phyloP scores from a whole-genome alignment of 2,329 filamentous ascomycete species.

The Cryphonectria parasitica region DNA sequence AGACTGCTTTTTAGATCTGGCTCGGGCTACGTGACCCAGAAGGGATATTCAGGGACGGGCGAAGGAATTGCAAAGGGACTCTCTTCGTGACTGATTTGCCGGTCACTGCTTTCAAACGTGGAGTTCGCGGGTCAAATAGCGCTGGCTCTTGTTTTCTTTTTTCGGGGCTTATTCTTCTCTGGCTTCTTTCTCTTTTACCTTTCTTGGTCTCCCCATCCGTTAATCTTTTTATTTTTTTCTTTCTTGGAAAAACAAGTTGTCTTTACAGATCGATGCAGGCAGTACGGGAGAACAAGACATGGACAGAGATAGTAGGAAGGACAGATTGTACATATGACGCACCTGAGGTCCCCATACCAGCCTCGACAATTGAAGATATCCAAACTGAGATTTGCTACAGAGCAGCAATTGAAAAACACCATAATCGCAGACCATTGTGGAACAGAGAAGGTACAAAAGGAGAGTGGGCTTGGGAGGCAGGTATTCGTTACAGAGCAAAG shows the following conservation, averaged over 20 bases:
- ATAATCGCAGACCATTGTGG: neutral
- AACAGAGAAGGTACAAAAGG: neutral
- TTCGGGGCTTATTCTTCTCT: neutral
- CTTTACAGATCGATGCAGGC: neutral
- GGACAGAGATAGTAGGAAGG: neutral
- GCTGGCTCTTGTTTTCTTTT: neutral
- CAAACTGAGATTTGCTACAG: neutral
- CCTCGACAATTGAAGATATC: neutral
- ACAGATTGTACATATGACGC: neutral
- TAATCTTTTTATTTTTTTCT: neutral
- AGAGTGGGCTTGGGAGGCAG: no score
- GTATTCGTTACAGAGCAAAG: no score
- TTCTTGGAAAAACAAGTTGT: neutral
- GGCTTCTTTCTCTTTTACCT: neutral
- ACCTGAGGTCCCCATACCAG: neutral
- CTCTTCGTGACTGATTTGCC: neutral
- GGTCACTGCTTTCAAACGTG: slow-evolving; percentile 17
- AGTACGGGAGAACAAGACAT: no score
- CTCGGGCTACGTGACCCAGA: neutral
- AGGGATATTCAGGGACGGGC: neutral
- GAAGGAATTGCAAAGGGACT: neutral
- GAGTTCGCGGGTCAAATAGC: slow-evolving; percentile 19
- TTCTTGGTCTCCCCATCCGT: neutral
- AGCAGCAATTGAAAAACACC: neutral
- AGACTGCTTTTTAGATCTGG: neutral